Percentiles rank a stretch among this genome's conserved stretches.
Conservation (phyloP, 169 alveolate genomes). For the Blepharisma undulans region DNA sequence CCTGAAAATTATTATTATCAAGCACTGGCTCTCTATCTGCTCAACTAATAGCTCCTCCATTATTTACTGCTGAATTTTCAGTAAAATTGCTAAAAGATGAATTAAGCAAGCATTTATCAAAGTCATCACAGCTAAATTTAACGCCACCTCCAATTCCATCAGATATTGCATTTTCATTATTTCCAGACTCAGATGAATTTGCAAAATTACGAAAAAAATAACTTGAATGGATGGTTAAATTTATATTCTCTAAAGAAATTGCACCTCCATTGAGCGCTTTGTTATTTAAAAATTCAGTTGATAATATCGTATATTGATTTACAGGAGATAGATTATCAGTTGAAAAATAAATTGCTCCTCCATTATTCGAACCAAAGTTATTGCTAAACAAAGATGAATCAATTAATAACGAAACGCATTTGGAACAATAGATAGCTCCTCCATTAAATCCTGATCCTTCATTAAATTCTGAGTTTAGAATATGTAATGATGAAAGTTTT, state of each 20-base stretch:
- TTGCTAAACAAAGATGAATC: background rate
- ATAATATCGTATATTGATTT: background rate
- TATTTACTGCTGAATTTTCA: too few relatives aligned
- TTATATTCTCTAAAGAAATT: background rate
- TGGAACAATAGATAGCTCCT: background rate
- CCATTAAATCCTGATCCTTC: background rate
- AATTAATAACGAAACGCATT: background rate
- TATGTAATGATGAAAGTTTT: too few relatives aligned
- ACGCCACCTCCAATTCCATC: background rate
- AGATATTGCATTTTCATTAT: background rate
- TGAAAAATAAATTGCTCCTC: conserved; percentile 3
- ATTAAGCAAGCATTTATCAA: background rate
- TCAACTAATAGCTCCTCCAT: conserved; percentile 27
- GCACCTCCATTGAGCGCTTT: background rate
- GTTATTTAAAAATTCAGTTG: background rate
- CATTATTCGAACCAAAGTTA: background rate
- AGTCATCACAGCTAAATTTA: background rate
- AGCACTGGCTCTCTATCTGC: background rate
- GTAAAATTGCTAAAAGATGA: background rate
- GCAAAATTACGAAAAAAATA: background rate
- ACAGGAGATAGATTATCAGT: background rate
- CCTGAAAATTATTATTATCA: background rate
- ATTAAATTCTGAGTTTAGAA: background rate
- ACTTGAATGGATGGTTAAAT: background rate
- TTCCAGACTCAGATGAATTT: background rate